A percentile compares a stretch with the other conserved stretches of the same genome.
These are phyloP conservation scores for Coix lacrymajobi DNA, from an alignment of 176 grass and related monocot genomes.

Conservation along the genomic window DNA sequence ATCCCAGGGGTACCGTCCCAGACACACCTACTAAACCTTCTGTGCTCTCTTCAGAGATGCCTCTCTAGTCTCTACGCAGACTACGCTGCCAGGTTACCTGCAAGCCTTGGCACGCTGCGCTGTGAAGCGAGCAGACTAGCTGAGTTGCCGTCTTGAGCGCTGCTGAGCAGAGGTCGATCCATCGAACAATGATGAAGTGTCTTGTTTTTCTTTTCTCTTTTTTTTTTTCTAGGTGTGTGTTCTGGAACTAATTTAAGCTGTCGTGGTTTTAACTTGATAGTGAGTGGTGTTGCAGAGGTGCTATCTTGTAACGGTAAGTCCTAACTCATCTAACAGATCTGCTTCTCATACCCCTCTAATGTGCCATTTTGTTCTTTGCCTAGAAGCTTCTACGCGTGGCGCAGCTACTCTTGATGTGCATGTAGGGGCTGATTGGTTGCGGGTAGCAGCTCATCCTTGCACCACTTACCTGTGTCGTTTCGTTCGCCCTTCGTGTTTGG, in stretches of 20 bases:
- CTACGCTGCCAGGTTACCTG: slow-evolving; percentile 3
- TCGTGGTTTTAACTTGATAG: slow-evolving; percentile 36
- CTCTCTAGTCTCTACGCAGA: too few relatives aligned
- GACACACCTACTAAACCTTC: slow-evolving; percentile 59
- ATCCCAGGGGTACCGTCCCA: slow-evolving; percentile 36
- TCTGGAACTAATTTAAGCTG: slow-evolving; percentile 20
- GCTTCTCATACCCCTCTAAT: slow-evolving; percentile 17
- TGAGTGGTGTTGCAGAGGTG: slow-evolving; percentile 22
- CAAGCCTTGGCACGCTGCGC: slow-evolving; percentile 3
- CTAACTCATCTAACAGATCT: slow-evolving; percentile 38
- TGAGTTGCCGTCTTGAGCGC: slow-evolving; percentile 36
- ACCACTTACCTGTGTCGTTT: too few relatives aligned
- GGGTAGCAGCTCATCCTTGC: too few relatives aligned
- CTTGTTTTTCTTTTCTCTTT: not conserved
- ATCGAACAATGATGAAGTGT: slow-evolving; percentile 23
- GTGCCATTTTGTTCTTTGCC: slow-evolving; percentile 10
- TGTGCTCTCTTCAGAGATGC: slow-evolving; percentile 16
- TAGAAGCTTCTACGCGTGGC: not conserved
- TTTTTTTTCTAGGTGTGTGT: not conserved
- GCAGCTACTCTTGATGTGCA: not conserved
- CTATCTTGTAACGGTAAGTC: slow-evolving; percentile 40
- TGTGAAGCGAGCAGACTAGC: slow-evolving; percentile 37
- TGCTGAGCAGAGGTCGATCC: slow-evolving; percentile 1
- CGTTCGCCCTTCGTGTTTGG: too few relatives aligned
- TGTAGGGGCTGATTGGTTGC: too few relatives aligned